Percentiles rank a stretch among this genome's conserved stretches.
These are phyloP conservation scores for Cystofilobasidium bisporidii DNA, from an alignment of 768 basidiomycete species.

Conservation along the genomic window DNA sequence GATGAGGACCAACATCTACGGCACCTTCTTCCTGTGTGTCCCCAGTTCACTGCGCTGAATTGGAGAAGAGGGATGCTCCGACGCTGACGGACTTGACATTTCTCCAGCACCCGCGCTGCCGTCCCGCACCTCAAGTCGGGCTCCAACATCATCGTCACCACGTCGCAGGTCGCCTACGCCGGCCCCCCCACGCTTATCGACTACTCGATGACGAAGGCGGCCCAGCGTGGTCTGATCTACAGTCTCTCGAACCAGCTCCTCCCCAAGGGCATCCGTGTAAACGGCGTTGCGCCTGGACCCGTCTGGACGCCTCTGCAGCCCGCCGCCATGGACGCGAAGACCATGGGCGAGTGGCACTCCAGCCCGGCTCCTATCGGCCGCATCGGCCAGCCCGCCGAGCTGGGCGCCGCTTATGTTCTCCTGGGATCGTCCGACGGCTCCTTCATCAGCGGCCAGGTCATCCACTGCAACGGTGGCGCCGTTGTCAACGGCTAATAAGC, in stretches of 20 bases:
- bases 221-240: constrained; percentile 18
- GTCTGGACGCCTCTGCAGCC: constrained; percentile 41
- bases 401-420: constrained; percentile 51
- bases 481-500: constrained; percentile 31
- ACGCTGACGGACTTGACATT: too few species aligned
- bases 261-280: constrained; percentile 26
- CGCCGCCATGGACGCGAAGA: constrained; percentile 37
- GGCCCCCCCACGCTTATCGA: constrained; percentile 33
- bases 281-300: constrained; percentile 35
- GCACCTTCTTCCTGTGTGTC: constrained; percentile 28
- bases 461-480: constrained; percentile 41
- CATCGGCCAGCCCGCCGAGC: constrained; percentile 49
- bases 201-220: constrained; percentile 28
- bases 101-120: constrained; percentile 19
- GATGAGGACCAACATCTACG: constrained; percentile 14
- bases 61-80: too few species aligned
- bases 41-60: too few species aligned
- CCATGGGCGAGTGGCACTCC: constrained; percentile 30
- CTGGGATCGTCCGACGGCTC: constrained; percentile 43
- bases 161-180: constrained; percentile 36
- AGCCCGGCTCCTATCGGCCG: constrained; percentile 42
- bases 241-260: constrained; percentile 25
- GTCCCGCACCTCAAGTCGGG: constrained; percentile 24
- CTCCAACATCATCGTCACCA: constrained; percentile 23
- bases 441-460: constrained; percentile 39